phyloP scores from a whole-genome alignment of 345 rosid genomes.

The Populus nigra region DNA sequence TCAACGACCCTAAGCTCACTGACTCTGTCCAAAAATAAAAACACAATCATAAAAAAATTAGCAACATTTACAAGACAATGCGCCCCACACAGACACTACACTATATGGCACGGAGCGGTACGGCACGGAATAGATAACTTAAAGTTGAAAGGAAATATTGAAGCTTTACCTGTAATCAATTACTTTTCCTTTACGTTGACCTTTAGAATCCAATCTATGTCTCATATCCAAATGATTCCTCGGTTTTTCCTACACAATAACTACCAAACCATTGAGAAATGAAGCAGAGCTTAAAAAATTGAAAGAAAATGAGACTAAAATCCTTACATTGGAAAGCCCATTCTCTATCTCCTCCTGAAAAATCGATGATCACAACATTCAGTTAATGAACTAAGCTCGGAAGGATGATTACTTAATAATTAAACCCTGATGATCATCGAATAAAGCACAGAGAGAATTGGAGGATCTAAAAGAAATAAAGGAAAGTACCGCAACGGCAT shows the following conservation, averaged over 20 bases:
- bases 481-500: slow-evolving; percentile 71
- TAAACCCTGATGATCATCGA: not conserved
- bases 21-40: slow-evolving; percentile 41
- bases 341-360: slow-evolving; percentile 78
- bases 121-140: not conserved
- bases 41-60: not conserved
- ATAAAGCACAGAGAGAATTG: not conserved
- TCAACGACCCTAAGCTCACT: slow-evolving; percentile 94
- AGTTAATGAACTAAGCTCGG: not conserved
- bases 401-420: not conserved
- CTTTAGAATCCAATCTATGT: slow-evolving; percentile 81
- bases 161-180: slow-evolving; percentile 75
- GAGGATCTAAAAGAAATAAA: not conserved
- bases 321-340: slow-evolving; percentile 68
- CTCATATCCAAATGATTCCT: slow-evolving; percentile 95
- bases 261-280: not conserved
- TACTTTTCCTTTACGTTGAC: slow-evolving; percentile 87
- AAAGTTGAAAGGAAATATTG: slow-evolving; percentile 2
- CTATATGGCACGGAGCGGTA: not conserved
- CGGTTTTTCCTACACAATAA: slow-evolving; percentile 61
- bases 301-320: not conserved
- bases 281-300: too few species aligned
- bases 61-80: not conserved
- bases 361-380: not conserved
- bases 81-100: too few species aligned